Conservation (phyloP, 495 filamentous ascomycete genomes). For the Hypoxylon rickii region DNA sequence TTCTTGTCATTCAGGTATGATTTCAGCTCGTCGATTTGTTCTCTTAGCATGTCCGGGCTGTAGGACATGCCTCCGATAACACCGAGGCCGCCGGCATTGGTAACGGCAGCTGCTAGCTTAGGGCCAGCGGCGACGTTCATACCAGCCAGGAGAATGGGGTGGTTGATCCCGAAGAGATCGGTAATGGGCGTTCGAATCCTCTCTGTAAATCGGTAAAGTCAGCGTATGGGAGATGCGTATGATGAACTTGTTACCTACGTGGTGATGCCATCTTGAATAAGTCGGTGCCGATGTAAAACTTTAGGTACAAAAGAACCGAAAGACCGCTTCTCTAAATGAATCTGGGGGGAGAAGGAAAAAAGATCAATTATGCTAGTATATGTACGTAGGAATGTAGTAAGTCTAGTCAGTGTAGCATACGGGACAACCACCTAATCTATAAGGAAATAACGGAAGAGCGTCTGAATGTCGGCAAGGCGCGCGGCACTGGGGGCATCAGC, state of each 20-base stretch:
- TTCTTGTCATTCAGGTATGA: constrained; percentile 88
- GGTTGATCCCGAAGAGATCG: constrained; percentile 95
- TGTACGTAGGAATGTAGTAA: too few species aligned
- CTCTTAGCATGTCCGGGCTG: constrained; percentile 93
- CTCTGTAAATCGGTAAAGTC: constrained; percentile 56
- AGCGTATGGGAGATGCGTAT: constrained; percentile 13
- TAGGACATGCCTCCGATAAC: constrained; percentile 97
- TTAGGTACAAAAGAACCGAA: neutral
- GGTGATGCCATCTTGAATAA: constrained; percentile 73
- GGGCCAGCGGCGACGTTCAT: constrained; percentile 99
- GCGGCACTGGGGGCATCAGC: constrained; percentile 12
- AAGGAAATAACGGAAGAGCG: neutral
- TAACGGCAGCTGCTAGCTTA: constrained; percentile 94
- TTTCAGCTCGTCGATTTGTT: constrained; percentile 96
- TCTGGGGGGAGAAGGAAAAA: constrained; percentile 10
- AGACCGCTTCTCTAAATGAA: neutral
- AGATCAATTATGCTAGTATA: too few species aligned
- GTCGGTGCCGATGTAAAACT: neutral
- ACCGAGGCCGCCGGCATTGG: constrained; percentile 94
- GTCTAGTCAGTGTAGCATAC: neutral
- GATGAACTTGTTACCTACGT: constrained; percentile 59
- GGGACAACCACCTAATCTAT: constrained; percentile 7
- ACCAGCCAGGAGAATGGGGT: constrained; percentile 92
- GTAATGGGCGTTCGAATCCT: constrained; percentile 86
- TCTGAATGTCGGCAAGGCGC: constrained; percentile 11